phyloP scores from a whole-genome alignment of 78 protist species.

The Thecamonas trahens region DNA sequence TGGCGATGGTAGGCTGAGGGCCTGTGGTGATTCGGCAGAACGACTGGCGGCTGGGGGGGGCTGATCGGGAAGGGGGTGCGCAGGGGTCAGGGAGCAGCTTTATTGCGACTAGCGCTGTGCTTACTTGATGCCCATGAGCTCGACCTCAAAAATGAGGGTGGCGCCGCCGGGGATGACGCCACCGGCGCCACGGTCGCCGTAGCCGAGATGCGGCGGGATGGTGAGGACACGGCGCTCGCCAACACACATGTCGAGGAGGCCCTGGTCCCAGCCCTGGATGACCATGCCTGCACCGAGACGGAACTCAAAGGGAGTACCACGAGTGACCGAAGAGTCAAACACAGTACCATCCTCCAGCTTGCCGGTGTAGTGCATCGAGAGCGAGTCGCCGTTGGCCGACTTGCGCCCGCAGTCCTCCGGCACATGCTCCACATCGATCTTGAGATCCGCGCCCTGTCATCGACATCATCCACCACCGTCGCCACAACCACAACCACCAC shows the following conservation, averaged over 20 bases:
- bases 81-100: too few relatives aligned
- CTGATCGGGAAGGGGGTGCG: too few relatives aligned
- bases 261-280: slow-evolving; percentile 73
- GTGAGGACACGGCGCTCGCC: slow-evolving; percentile 60
- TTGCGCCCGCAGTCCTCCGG: slow-evolving; percentile 2
- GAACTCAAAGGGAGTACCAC: slow-evolving; percentile 14
- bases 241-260: slow-evolving; percentile 51
- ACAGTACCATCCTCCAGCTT: neutral
- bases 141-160: slow-evolving; percentile 47
- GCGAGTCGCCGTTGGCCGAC: slow-evolving; percentile 13
- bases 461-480: too few relatives aligned
- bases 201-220: slow-evolving; percentile 55
- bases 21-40: too few relatives aligned
- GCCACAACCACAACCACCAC: too few relatives aligned
- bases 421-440: too few relatives aligned
- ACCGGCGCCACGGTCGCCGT: slow-evolving; percentile 57
- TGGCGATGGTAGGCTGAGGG: too few relatives aligned
- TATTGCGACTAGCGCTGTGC: too few relatives aligned
- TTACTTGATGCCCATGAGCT: slow-evolving; percentile 38
- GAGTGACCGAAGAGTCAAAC: slow-evolving; percentile 12
- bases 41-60: too few relatives aligned
- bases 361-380: slow-evolving; percentile 8
- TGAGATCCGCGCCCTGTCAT: too few relatives aligned
- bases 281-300: slow-evolving; percentile 22
- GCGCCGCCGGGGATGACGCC: slow-evolving; percentile 47